Base-by-base conservation (phyloP, 2,329 filamentous ascomycete species). In the Fusarium buxicola region DNA sequence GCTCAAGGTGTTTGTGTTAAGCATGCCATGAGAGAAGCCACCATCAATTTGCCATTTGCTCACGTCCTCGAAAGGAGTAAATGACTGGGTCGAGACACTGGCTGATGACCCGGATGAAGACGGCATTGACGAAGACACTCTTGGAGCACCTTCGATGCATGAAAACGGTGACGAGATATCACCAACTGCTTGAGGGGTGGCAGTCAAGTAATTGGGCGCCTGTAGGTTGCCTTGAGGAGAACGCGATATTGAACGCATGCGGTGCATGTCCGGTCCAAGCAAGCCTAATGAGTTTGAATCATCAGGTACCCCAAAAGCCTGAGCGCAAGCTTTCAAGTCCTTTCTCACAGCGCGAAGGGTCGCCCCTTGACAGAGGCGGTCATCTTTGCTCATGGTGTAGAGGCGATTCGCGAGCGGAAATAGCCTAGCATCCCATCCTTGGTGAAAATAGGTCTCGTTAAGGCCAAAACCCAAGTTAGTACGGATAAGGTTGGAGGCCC, bases 281-380 rank as follows among this genome's bases (percentile, higher is more conserved):
- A 64, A 30, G 4, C 63, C 63, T 2, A 69, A 51, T 5, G 60
- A 66, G 57, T 59, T 58, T 4, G 72, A 60, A 16, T 50, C 53
- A 11, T 44, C 52, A 9, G 59, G 47, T 3, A 52, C 47, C 7
- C 60, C 65, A 32, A 69, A 69, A 16, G 65, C 58, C 12, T 66
- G 66, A 11, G 69, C 48, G 24, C 69, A 70, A 1, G 61, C 60
- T 58, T 73, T 75, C 18, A 76, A 58, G 21, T 71, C 70, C 63
- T 72, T 76, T 12, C 68, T 66, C 3, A 73, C 61, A 8, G 41
- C 46, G 7, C 71, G 65, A 9, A 75, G 53, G 2, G 61, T 58
- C 6, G 45, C 55, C 2, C 63, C 65, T 34, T 73, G 72, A 41
- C 64, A 69, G 18, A 76, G 62, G 36, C 69, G 66, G 13, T 74